Conservation (phyloP, 2,329 filamentous ascomycete species). For the Monascus ruber region DNA sequence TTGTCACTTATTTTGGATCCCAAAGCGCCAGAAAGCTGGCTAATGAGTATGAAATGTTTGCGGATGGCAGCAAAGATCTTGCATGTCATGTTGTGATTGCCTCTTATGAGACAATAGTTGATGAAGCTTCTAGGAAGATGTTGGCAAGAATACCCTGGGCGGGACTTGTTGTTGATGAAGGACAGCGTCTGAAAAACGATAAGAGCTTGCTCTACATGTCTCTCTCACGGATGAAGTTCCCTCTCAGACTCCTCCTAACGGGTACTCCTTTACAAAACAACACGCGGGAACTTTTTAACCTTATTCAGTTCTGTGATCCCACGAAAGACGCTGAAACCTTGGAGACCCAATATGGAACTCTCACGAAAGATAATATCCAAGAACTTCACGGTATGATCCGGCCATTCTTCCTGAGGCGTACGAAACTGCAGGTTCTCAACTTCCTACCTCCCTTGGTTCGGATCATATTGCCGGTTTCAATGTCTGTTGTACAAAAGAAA, state of each 20-base stretch:
- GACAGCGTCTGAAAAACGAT: conserved; percentile 90
- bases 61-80: conserved; percentile 49
- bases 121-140: conserved; percentile 53
- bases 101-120: conserved; percentile 80
- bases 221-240: conserved; percentile 60
- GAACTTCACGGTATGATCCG: conserved; percentile 75
- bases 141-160: conserved; percentile 70
- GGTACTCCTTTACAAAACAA: conserved; percentile 77
- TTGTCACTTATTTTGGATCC: conserved; percentile 87
- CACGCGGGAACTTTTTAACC: conserved; percentile 83
- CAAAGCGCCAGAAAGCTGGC: conserved; percentile 63
- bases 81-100: conserved; percentile 87
- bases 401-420: conserved; percentile 60
- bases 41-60: conserved; percentile 76
- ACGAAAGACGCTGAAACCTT: conserved; percentile 57
- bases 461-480: conserved; percentile 90
- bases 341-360: conserved; percentile 62
- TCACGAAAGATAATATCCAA: conserved; percentile 71
- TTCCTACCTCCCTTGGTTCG: conserved; percentile 90
- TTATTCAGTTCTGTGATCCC: conserved; percentile 86
- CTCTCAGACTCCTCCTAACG: conserved; percentile 77
- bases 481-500: conserved; percentile 87
- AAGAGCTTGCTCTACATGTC: conserved; percentile 69
- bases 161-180: conserved; percentile 85
- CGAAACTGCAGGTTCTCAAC: conserved; percentile 80